Base-by-base conservation (phyloP, 2,329 filamentous ascomycete species). In the Alternaria incomplexa region DNA sequence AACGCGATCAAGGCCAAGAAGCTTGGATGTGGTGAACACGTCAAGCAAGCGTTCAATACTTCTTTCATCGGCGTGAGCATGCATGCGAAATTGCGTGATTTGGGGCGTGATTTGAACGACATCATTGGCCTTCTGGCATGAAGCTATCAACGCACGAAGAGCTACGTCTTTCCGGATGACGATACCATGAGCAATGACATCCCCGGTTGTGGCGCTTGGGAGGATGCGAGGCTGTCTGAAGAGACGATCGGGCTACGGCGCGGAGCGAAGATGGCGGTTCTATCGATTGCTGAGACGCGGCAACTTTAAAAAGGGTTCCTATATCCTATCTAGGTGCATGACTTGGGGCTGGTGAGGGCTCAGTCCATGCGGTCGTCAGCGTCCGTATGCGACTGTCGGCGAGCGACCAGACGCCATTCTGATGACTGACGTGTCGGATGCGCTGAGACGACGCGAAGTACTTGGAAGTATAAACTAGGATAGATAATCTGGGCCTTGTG, bases 211-310 rank as follows among this genome's bases (percentile, higher is more conserved):
- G 59, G 77, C 83, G 10, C 66, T 87, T 77, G 86, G 87, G 75
- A 81, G 52, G 81, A 85, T 54, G 71, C 78, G 0, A 72, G 77
- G 55, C 73, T 88, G 53, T 83, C 80, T 0, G 81, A 83, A 58
- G 85, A 87, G 53, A 55, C 85, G 62, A 78, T 69, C 59, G 82
- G 77, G 59, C 67, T 88, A 69, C 77, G 83, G 70, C 81, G 81
- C 69, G 86, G 85, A 17, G 85, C 85, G 0, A 82, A 86, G 63
- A 64, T 84, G 20, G 85, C 87, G 70, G 84, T 83, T 0, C 82
- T 87, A 46, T 81, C 83, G 63, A 65, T 87, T 60, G 82, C 80
- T 0, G 80, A 82, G 11, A 85, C 86, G 36, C 80, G 85, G 56
- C 74, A 76, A 53, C 64, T 28, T 28, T n/a, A 11, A 1, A 6